Base-by-base conservation (phyloP, 2,329 filamentous ascomycete genomes). In the Cladosporium austrohemisphaericum region DNA sequence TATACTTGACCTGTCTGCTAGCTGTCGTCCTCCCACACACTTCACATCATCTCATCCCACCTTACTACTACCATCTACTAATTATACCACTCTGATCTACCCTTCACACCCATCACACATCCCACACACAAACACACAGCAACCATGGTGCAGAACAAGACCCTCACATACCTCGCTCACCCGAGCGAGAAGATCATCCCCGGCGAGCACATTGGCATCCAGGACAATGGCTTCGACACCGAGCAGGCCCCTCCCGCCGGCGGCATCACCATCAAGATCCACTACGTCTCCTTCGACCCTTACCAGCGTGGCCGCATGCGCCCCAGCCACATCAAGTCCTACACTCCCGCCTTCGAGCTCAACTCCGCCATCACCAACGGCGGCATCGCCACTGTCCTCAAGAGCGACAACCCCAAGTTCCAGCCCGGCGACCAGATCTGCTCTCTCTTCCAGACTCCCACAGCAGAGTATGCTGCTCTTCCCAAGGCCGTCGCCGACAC, bases 271-370 rank as follows among this genome's bases (percentile, higher is more conserved):
- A 71, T 85, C 56, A 80, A 88, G 71, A 79, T 85, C 59, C 78
- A 85, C 61, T 88, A 86, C 67, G 76, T 83, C 56, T 91, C 86
- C 32, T 85, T 85, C 71, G 89, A 95, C 68, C 89, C 89, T 2
- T 95, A 94, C 73, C 81, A 87, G 74, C 85, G 90, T 50, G 86
- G 85, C 53, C 80, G 81, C 58, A 91, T 95, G 86, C 83, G 88
- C 40, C 69, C 75, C 40, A 64, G 85, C 5, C 66, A 73, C 28
- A 60, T 71, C 64, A 81, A 85, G 70, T 89, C 86, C 8, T 93
- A 90, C 73, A 66, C 74, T 18, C 74, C 83, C 1, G 68, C 84
- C 2, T 88, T 83, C 62, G 65, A 75, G 13, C 67, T 87, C 38
- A 75, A 76, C 64, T 69, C 79, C 58, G 80, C 87, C 55, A 78